Evolutionary conservation across 2,329 filamentous ascomycete species (phyloP).

Genomic region (Monosporascus sp.): DNA sequence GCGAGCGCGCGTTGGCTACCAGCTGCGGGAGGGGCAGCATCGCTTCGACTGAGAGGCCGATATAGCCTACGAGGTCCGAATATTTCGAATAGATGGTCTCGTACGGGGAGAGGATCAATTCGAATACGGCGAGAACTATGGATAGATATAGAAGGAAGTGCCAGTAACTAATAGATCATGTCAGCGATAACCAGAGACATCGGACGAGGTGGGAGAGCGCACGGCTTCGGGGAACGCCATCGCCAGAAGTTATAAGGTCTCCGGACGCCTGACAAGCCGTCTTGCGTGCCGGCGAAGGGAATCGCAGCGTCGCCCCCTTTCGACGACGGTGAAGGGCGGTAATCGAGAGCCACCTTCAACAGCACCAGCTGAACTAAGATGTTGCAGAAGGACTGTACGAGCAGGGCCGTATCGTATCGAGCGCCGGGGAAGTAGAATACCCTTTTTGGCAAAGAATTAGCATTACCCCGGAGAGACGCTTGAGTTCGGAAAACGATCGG

Average conservation of each 20-base stretch:
- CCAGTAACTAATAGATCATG: slow-evolving; percentile 58
- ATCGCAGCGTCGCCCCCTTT: slow-evolving; percentile 54
- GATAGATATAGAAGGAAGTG: slow-evolving; percentile 67
- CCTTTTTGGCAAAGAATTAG: slow-evolving; percentile 30
- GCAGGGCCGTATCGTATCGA: slow-evolving; percentile 56
- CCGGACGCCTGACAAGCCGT: slow-evolving; percentile 34
- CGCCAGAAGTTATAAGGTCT: slow-evolving; percentile 79
- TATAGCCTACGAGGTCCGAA: slow-evolving; percentile 61
- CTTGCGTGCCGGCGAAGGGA: slow-evolving; percentile 56
- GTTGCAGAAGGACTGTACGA: slow-evolving; percentile 62
- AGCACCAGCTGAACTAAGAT: slow-evolving; percentile 57
- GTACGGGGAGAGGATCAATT: slow-evolving; percentile 60
- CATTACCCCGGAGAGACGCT: background rate
- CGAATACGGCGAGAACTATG: slow-evolving; percentile 52
- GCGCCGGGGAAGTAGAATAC: slow-evolving; percentile 67
- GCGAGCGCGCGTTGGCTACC: slow-evolving; percentile 59
- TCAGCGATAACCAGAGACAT: slow-evolving; percentile 14
- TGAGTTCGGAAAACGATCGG: background rate
- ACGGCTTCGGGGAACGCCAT: slow-evolving; percentile 68
- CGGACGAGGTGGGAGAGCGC: slow-evolving; percentile 21
- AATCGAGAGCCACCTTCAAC: slow-evolving; percentile 63
- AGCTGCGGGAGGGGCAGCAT: slow-evolving; percentile 79
- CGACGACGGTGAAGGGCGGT: slow-evolving; percentile 54
- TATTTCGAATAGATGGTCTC: slow-evolving; percentile 57
- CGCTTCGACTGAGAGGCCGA: slow-evolving; percentile 75